Base-by-base conservation (phyloP, 1,139 yeast species). In the Blastobotrys apis region DNA sequence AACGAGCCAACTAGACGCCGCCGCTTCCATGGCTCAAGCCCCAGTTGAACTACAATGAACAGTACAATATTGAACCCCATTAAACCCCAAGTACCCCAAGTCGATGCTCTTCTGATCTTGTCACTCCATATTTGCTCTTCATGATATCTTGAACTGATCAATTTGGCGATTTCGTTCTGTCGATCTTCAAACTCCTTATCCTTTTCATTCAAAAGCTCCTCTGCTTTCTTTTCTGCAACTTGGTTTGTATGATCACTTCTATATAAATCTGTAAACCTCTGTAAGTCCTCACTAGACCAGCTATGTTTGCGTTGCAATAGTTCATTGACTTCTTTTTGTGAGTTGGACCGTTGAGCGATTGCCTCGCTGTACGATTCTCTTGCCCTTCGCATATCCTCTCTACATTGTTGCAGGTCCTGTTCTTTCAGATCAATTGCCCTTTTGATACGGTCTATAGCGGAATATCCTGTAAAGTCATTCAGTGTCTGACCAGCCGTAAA, bases 91-190 rank as follows among this genome's bases (percentile, higher is more conserved):
- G 99, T 92, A 1, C 97, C 98, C 95, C 96, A 94, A 0, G 98
- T 90, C 8, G 96, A 86, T 2, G 95, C 88, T 50, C 94, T 74
- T 51, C 98, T 71, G 49, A 92, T 92, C 63, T 90, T 90, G 65
- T 94, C 98, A 3, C 96, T 86, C 98, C 98, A 94, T 3, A 92
- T 81, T 65, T 94, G 98, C 58, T 94, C 99, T 60, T 94, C 98
- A 52, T 92, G 96, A 58, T 94, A 94, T 53, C 97, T 69, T 1
- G 92, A 80, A 55, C 90, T 71, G 29, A 94, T 92, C 55, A 86
- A 81, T 50, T 81, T 81, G 5, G 90, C 81, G 38, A 90, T 67
- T 49, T 75, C 77, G 37, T 78, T 73, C 53, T 84, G 94, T 5
- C 83, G 66, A 3, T 80, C 79, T 49, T 90, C 97, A 32, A 84